Evolutionary conservation across 345 rosid genomes (phyloP), one percentile per base, ranked within the genome.

Genomic region (Acer saccharum): DNA sequence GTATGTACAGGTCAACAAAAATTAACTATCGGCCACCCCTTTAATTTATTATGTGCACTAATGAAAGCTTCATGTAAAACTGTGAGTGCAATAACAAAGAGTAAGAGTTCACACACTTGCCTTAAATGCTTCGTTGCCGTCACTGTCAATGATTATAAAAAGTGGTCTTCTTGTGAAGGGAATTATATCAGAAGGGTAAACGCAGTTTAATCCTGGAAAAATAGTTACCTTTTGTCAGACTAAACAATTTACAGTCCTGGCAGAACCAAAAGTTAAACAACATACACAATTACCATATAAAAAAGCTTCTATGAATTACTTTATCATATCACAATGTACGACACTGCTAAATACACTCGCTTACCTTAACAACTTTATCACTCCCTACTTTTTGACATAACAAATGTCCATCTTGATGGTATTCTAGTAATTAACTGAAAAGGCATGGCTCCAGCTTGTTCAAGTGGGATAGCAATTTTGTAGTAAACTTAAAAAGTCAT

Each of bases 81-180:
- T 18, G 46, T 50, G n/a, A 75, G 46, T 21, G 77, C 68, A 76
- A 52, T 71, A 57, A 60, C 65, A 73, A 68, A 67, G 55, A 44
- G 71, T 16, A 78, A 72, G 72, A 72, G 62, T 54, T 11, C 44
- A 81, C 60, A 75, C 20, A 78, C 82, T 88, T 78, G 83, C 98
- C 92, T 88, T 89, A 75, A 93, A 95, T 68, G 83, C 86, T 76
- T 86, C 83, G 72, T 94, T 92, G 85, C 80, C 76, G 71, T 93
- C 93, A 80, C 98, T 92, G 87, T 93, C 98, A 72, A 93, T 83
- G 66, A 95, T 78, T 75, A 93, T 78, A 83, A 95, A 90, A 27
- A 93, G 95, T 58, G 98, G 94, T 80, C 86, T 90, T 82, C 98
- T 89, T 61, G 98, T 93, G 82, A 95, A 95, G 75, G 98, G 98